Evolutionary conservation across 805 yeast genomes (phyloP), one percentile per base, ranked within the genome.

Genomic region (Nakazawaea holstii): DNA sequence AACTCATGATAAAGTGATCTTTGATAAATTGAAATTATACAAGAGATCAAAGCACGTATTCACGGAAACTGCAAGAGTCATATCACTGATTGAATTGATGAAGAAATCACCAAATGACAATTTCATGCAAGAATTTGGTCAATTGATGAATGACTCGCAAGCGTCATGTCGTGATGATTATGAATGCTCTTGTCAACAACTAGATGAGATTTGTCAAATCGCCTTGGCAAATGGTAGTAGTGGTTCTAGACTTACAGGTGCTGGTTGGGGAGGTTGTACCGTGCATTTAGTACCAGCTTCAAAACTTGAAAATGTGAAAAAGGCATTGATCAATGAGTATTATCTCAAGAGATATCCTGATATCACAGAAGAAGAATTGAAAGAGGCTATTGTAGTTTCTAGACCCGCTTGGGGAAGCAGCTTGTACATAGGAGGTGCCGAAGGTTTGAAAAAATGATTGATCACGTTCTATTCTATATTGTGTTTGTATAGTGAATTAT

Each of bases 251-350:
- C 72, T 81, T n/a, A 83, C 90, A 8, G 91, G 90, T 27, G 90
- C 91, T 15, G 91, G 91, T 4, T 84, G 81, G 74, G 90, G 90
- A 31, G 90, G 90, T 6, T 78, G 82, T 29, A 71, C 84, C 0
- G 84, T 84, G n/a, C 87, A 82, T 58, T 62, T 84, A 48, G 77
- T 83, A 9, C 65, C 74, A 3, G 64, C 66, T 4, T 69, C 70
- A 49, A 71, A 67, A 49, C 64, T 74, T 9, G 59, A 57, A 0
- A 45, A 46, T 2, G 67, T 80, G 28, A 60, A 63, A 8, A 48
- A 52, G 2, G 80, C 83, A 0, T 65, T 83, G 44, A 65, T 59
- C 24, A 64, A 69, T n/a, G 61, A 78, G 44, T 83, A 77, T 60
- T 83, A 80, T 62, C 65, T 65, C 41, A 65, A 62, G 39, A 59